Base-by-base conservation (phyloP, 176 grass and related monocot genomes). In the Paspalum notatum region DNA sequence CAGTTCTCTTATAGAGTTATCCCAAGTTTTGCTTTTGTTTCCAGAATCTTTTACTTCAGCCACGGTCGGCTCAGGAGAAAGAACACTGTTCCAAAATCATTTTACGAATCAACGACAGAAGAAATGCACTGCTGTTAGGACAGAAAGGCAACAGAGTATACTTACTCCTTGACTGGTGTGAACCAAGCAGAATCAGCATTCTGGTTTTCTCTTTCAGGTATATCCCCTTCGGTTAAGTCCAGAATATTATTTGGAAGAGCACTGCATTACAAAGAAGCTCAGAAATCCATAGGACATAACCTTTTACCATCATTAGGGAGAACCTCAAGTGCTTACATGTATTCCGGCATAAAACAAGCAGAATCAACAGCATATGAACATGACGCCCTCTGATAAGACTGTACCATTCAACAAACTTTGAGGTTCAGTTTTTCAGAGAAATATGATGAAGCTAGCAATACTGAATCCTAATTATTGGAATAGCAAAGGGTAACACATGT, bases 111-210 rank as follows among this genome's bases (percentile, higher is more conserved):
- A 74, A 24, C 14, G 81, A 86, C n/a, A 44, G 39, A 61, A 37
- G n/a, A 81, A 82, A 66, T 84, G 37, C 8, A 38, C 48, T 78
- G 62, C 56, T 66, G 27, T 69, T 16, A 73, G 64, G 21, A 82
- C 6, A 84, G 53, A 63, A 59, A 82, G 11, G n/a, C 53, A 68
- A 76, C 25, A 21, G 38, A 15, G 43, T 79, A 66, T 81, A 91
- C 96, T 84, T 91, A 99, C 96, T 95, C 92, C 76, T 80, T 79
- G 62, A 93, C 72, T 52, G 84, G 90, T 42, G 90, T 91, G 85
- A 91, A 99, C 72, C 90, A 93, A 80, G 78, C 86, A 85, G 88
- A 85, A 82, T 68, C 57, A 16, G 87, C 59, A 69, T 89, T 81
- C 20, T 76, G 71, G 39, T 58, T 72, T 53, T 81, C 69, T 42